Evolutionary conservation across 805 yeast genomes (phyloP).

Genomic region (Lachancea kluyveri): DNA sequence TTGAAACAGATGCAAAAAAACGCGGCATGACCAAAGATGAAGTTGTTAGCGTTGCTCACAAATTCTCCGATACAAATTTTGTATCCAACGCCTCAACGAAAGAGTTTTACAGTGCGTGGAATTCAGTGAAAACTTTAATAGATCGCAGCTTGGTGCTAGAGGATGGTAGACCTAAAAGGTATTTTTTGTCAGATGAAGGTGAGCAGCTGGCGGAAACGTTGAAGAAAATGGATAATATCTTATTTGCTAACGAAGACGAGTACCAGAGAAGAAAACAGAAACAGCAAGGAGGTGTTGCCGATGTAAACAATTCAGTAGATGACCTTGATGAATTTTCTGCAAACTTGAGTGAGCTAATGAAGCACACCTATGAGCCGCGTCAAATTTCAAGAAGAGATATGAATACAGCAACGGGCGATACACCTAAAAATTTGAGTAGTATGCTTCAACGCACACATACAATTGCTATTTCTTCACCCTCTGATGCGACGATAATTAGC

Average conservation of each 20-base stretch:
- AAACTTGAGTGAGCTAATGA: constrained; percentile 6
- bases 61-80: constrained; percentile 54
- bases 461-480: neutral
- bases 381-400: neutral
- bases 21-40: constrained; percentile 62
- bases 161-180: constrained; percentile 54
- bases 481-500: too few relatives aligned
- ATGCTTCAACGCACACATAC: too few relatives aligned
- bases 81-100: constrained; percentile 51
- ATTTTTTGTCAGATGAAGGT: constrained; percentile 67
- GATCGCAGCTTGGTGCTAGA: constrained; percentile 50
- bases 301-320: neutral
- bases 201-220: constrained; percentile 52
- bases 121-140: constrained; percentile 54
- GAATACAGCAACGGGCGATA: neutral
- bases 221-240: constrained; percentile 38
- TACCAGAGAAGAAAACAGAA: constrained; percentile 5
- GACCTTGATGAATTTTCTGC: constrained; percentile 5
- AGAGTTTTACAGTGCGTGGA: constrained; percentile 74
- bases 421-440: too few relatives aligned
- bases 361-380: constrained; percentile 1
- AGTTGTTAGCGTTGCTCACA: constrained; percentile 46
- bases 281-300: constrained; percentile 7
- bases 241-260: constrained; percentile 20
- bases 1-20: constrained; percentile 39